phyloP scores from a whole-genome alignment of 768 basidiomycete genomes.

The Pilatotrama ljubarskyi region DNA sequence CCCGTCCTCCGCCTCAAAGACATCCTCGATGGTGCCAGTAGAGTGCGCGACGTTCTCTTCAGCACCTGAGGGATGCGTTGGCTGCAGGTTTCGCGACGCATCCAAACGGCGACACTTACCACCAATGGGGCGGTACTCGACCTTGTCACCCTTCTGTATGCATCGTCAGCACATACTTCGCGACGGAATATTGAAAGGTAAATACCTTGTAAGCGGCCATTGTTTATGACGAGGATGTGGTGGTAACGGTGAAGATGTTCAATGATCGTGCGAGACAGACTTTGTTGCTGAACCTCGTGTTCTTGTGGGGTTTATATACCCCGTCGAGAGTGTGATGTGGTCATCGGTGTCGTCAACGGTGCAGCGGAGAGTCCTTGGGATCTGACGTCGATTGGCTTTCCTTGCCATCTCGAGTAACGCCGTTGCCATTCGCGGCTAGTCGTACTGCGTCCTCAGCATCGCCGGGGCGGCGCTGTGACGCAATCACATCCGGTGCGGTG shows the following conservation, averaged over 20 bases:
- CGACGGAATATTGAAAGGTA: too few relatives aligned
- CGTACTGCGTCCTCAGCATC: background rate
- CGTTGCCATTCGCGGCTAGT: background rate
- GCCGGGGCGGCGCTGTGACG: constrained; percentile 2
- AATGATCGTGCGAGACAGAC: background rate
- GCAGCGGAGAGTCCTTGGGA: too few relatives aligned
- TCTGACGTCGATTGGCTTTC: background rate
- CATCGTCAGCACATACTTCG: background rate
- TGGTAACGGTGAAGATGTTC: background rate
- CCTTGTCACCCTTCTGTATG: constrained; percentile 39
- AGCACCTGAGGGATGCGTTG: constrained; percentile 13
- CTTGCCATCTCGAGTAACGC: background rate
- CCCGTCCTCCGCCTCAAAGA: constrained; percentile 33
- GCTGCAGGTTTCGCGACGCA: too few relatives aligned
- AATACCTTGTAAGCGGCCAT: constrained; percentile 7
- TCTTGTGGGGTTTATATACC: background rate
- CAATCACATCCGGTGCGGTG: constrained; percentile 3
- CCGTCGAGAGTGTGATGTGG: background rate
- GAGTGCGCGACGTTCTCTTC: constrained; percentile 42
- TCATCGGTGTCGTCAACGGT: constrained; percentile 11
- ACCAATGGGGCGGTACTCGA: constrained; percentile 47
- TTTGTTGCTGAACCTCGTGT: background rate
- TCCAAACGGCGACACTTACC: constrained; percentile 20
- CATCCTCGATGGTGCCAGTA: constrained; percentile 36
- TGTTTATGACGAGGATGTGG: background rate